Evolutionary conservation across 2,329 filamentous ascomycete genomes (phyloP), one percentile per base, ranked within the genome.

Genomic region (Alternaria infectoria): DNA sequence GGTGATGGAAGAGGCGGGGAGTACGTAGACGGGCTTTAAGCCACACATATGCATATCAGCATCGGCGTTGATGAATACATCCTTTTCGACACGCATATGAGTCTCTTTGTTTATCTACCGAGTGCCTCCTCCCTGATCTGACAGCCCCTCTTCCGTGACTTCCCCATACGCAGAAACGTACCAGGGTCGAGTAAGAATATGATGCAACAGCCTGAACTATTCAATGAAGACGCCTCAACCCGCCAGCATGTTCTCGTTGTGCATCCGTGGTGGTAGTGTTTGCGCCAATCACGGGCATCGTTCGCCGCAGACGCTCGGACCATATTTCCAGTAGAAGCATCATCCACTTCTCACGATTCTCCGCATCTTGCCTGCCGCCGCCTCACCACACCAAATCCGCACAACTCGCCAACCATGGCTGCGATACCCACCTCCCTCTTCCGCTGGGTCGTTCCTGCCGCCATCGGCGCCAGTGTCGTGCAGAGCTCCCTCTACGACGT

Each of bases 401-500:
- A 55, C 49, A 81, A 84, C 15, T 32, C 40, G 59, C 62, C 59
- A 57, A 65, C 66, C 63, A 79, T 79, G 76, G 76, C 77, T 66
- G 74, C 72, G 62, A 62, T 77, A 26, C 75, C 76, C 25, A 66
- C 69, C 54, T 76, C 76, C n/a, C 70, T 79, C 56, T 79, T 79
- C 69, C 76, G 77, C 61, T 86, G 86, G 80, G 92, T 92, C 67
- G 83, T 97, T 57, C 94, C 95, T 50, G 86, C 88, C 61, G 89
- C 91, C 64, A 81, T 92, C 71, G 92, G 86, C 72, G 84, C 88
- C 72, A 86, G 88, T 60, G 76, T 95, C 64, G 84, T 88, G 70
- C 90, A 93, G 81, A 87, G 92, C 69, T 93, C 93, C 62, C 88
- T 99, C 67, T 99, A 97, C 89, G 96, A 99, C 82, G 96, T 99